These are phyloP conservation scores for Alloteropsis semialata DNA, from an alignment of 176 grass and related monocot genomes.

Conservation along the genomic window DNA sequence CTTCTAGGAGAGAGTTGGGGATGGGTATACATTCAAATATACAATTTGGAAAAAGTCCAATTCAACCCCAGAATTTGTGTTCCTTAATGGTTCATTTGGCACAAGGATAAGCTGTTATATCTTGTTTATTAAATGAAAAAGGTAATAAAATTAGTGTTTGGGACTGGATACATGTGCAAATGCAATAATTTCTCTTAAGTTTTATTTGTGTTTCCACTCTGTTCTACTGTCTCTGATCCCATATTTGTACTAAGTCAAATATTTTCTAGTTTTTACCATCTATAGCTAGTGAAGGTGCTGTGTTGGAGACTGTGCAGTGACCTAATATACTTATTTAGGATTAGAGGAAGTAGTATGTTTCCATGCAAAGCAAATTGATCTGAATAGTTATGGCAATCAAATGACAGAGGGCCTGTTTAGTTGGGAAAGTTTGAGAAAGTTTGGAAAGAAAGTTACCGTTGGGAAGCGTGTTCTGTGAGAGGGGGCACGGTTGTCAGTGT, in stretches of 20 bases:
- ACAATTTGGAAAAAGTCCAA: not conserved
- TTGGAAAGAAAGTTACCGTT: too few relatives aligned
- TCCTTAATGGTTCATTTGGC: not conserved
- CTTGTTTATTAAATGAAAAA: not conserved
- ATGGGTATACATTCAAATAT: not conserved
- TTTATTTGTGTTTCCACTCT: conserved; percentile 12
- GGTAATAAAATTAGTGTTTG: not conserved
- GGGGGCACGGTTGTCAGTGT: too few relatives aligned
- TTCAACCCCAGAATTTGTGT: not conserved
- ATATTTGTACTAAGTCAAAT: not conserved
- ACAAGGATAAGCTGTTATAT: not conserved
- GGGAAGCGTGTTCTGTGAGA: too few relatives aligned
- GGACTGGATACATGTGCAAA: not conserved
- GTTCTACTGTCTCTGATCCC: not conserved
- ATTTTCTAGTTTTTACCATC: not conserved
- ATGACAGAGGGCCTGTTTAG: too few relatives aligned
- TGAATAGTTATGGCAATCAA: not conserved
- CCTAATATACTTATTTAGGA: not conserved
- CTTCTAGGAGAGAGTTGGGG: not conserved
- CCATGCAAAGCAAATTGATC: not conserved
- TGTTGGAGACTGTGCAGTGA: not conserved
- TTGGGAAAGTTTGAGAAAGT: too few relatives aligned
- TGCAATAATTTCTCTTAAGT: not conserved
- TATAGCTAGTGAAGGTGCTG: not conserved
- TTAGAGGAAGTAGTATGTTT: not conserved